A percentile compares a stretch with the other conserved stretches of the same genome.
These are phyloP conservation scores for Fusarium odoratissimum DNA, from an alignment of 2,329 filamentous ascomycete genomes.

Conservation along the genomic window DNA sequence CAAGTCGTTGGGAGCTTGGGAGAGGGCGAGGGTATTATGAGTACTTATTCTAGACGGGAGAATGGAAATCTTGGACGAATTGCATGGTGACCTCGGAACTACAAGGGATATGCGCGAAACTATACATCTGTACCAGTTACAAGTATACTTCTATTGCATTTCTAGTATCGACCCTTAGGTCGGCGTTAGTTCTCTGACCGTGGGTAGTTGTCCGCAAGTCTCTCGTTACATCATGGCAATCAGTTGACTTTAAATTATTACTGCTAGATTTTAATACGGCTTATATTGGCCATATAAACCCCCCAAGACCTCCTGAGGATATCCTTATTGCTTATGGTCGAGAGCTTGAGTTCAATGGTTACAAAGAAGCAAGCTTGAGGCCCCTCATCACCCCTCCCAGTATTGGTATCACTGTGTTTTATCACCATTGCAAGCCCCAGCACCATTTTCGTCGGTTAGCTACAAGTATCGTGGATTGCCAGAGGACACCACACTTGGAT, in stretches of 20 bases:
- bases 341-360: too few relatives aligned
- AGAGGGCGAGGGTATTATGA: too few relatives aligned
- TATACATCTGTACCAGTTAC: neutral
- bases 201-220: neutral
- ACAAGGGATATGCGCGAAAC: rapidly evolving
- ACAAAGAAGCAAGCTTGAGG: neutral
- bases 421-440: rapidly evolving
- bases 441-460: neutral
- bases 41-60: too few relatives aligned
- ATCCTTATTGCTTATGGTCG: rapidly evolving
- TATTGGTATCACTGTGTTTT: too few relatives aligned
- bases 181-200: neutral
- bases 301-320: neutral
- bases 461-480: neutral
- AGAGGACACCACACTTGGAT: neutral
- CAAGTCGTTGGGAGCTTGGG: neutral
- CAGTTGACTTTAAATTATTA: neutral
- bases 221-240: too few relatives aligned
- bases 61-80: neutral
- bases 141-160: rapidly evolving
- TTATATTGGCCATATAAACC: too few relatives aligned
- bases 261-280: neutral
- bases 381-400: too few relatives aligned
- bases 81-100: rapidly evolving
- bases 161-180: too few relatives aligned